Base-by-base conservation (phyloP, 371 early-diverging fungal genomes). In the Zychaea mexicana region DNA sequence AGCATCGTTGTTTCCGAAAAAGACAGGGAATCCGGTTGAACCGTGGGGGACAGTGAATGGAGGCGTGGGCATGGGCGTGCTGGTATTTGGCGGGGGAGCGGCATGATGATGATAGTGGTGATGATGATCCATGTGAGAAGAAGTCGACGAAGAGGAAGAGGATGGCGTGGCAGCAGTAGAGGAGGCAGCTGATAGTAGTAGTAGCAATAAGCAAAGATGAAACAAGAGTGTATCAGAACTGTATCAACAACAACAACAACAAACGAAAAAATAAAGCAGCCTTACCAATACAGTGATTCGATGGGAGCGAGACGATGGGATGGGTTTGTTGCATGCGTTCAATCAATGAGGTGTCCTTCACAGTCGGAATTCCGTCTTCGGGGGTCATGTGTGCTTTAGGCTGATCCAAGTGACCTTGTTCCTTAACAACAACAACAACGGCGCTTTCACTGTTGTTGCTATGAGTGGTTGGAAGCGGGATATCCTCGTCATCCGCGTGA, bases 311-410 rank as follows among this genome's bases (percentile, higher is more conserved):
- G 26, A 55, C 63, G 32, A 62, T 53, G 26, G 57, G 52, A 30
- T 60, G 36, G 28, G 68, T 26, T 4, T 60, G 53, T 49, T 60
- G 61, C 64, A 71, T 64, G 13, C 61, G 39, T 28, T 71, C 67
- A 39, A 71, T 61, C 52, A 71, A 24, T 32, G 61, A 64, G 19
- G 49, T 22, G 26, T 65, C 68, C 32, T 55, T 60, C 10, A 68
- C 42, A 38, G 68, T 58, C 27, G 61, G 57, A 19, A 71, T 67
- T 26, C 68, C 68, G 39, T 71, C 68, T 46, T 71, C 72, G 19
- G 72, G 61, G 2, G 72, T 71, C 22, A 60, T 64, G 46, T 58
- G 62, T 38, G 57, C 24, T 36, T 47, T 32, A n/a, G 27, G 17
- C 17, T 56, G 49, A 49, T 49, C 49, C 49, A 49, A 49, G 13